Evolutionary conservation across 2,329 filamentous ascomycete genomes (phyloP).

Genomic region (Colletotrichum lupini): DNA sequence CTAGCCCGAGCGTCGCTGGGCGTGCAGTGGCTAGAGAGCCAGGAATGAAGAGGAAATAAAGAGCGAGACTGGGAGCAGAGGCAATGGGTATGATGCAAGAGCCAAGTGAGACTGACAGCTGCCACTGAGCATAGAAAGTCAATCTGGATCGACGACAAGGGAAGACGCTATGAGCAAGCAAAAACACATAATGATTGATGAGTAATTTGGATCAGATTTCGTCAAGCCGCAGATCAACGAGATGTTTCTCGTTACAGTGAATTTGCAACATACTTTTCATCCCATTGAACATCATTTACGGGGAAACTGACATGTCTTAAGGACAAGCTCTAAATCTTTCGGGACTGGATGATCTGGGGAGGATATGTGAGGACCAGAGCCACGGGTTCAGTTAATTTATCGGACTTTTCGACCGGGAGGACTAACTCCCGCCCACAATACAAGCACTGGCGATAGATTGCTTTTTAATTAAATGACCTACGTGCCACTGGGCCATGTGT

Average conservation of each 20-base stretch:
- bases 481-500: background rate
- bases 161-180: constrained; percentile 1
- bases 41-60: background rate
- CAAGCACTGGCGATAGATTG: constrained; percentile 31
- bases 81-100: constrained; percentile 11
- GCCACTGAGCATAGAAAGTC: background rate
- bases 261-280: background rate
- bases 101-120: background rate
- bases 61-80: background rate
- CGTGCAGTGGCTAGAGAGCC: background rate
- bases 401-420: background rate
- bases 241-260: background rate
- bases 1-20: background rate
- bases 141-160: constrained; percentile 29
- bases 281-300: background rate
- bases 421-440: constrained; percentile 18
- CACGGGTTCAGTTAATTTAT: constrained; percentile 16
- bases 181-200: background rate
- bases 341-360: constrained; percentile 1
- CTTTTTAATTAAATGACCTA: constrained; percentile 18
- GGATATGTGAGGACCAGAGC: background rate
- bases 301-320: background rate
- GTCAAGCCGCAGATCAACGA: background rate
- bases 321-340: background rate
- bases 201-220: background rate